Base-by-base conservation (phyloP, 1,139 yeast genomes). In the Geotrichum australiense region DNA sequence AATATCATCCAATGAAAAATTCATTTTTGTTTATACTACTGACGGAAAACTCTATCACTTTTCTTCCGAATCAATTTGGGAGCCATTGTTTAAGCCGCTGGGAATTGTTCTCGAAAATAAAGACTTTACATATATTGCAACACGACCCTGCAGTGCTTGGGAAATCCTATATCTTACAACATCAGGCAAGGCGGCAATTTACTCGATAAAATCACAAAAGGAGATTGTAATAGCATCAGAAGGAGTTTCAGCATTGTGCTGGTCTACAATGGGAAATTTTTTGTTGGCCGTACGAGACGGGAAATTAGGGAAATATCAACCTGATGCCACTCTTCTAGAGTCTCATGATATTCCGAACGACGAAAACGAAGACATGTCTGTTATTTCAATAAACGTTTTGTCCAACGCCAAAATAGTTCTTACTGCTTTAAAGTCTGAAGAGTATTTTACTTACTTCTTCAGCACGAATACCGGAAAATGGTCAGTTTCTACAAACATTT, bases 401-500 rank as follows among this genome's bases (percentile, higher is more conserved):
- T 52, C 49, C 16, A 25, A 30, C 8, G 28, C 22, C 3, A 38
- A 28, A 14, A 37, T 35, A 35, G 4, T 41, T 23, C 22, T 30
- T 12, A 5, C 40, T 40, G 43, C 41, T 10, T 41, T 39, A 16
- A 47, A 47, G 6, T 40, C 35, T 11, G 45, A 31, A 16, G 32
- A 30, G 12, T 12, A 40, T 26, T 36, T 15, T 29, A 5, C 21
- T 5, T 5, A 8, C 20, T 31, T 39, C 28, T 18, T 14, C 15
- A 39, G 34, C 3, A 20, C 34, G 2, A 22, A 25, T 7, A 34
- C 42, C 6, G 42, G 45, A 18, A 31, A 34, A 2, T 54, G 57
- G 56, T 19, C 39, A 4, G 37, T 68, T 47, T 59, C 76, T 0
- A 71, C 54, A 40, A 77, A 79, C 43, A 68, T 76, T 3, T 73